A percentile compares a stretch with the other conserved stretches of the same genome.
phyloP scores from a whole-genome alignment of 2,329 filamentous ascomycete species.

The Tolypocladium pustulatum region DNA sequence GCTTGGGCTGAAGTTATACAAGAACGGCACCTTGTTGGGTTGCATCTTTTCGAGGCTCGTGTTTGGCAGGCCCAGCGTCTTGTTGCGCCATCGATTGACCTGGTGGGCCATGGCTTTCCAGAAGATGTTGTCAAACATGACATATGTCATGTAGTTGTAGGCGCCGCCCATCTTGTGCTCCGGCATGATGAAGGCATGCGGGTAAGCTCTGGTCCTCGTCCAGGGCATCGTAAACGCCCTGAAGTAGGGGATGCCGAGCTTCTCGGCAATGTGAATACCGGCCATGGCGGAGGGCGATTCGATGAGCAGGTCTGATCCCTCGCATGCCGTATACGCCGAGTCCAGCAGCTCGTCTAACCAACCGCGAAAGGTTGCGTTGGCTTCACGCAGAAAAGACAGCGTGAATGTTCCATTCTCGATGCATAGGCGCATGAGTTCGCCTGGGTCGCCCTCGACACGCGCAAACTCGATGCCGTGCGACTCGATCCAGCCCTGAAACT shows the following conservation, averaged over 20 bases:
- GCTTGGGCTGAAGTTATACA: conserved; percentile 93
- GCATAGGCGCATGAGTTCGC: conserved; percentile 89
- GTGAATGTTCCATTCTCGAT: conserved; percentile 98
- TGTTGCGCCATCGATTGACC: conserved; percentile 86
- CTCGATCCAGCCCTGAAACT: conserved; percentile 83
- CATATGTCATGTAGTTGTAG: conserved; percentile 92
- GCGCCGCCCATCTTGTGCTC: conserved; percentile 89
- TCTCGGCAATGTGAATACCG: conserved; percentile 94
- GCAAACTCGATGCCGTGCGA: conserved; percentile 91
- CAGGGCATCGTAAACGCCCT: conserved; percentile 98
- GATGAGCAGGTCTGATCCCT: conserved; percentile 81
- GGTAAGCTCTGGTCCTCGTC: conserved; percentile 91
- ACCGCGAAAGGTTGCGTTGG: conserved; percentile 77
- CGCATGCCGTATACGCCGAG: conserved; percentile 74
- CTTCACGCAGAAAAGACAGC: conserved; percentile 78
- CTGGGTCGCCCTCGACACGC: conserved; percentile 80
- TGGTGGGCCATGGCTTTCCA: conserved; percentile 90
- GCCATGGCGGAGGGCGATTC: conserved; percentile 96
- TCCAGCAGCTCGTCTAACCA: conserved; percentile 86
- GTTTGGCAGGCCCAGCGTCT: conserved; percentile 63
- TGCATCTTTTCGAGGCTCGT: conserved; percentile 87
- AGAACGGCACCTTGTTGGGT: conserved; percentile 91
- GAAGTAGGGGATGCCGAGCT: conserved; percentile 87
- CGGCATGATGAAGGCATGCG: conserved; percentile 89
- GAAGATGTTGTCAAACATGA: conserved; percentile 94